These are phyloP conservation scores for Tolypocladium pustulatum DNA, from an alignment of 2,329 filamentous ascomycete genomes.

Conservation along the genomic window DNA sequence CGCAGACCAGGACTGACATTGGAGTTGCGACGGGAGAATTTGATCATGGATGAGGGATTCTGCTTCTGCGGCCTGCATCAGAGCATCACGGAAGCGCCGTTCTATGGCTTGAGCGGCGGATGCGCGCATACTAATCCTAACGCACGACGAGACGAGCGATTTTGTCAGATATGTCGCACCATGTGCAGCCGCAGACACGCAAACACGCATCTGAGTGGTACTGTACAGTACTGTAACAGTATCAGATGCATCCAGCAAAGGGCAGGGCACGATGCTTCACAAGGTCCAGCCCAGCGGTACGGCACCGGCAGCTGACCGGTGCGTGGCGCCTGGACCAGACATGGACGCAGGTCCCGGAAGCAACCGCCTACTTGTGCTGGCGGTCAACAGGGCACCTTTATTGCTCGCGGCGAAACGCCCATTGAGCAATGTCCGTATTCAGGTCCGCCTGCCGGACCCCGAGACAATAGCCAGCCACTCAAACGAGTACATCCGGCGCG, in stretches of 20 bases:
- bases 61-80: neutral
- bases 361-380: neutral
- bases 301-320: neutral
- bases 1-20: neutral
- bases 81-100: neutral
- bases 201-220: neutral
- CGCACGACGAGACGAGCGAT: neutral
- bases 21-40: neutral
- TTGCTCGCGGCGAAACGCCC: neutral
- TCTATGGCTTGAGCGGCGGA: neutral
- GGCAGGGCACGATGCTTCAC: neutral
- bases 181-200: neutral
- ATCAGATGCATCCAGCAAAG: neutral
- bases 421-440: neutral
- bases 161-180: neutral
- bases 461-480: neutral
- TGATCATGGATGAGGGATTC: neutral
- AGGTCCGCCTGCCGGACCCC: neutral
- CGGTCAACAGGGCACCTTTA: neutral
- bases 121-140: neutral
- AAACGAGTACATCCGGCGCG: neutral
- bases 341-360: neutral
- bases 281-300: neutral
- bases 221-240: too few relatives aligned
- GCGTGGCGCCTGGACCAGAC: neutral